phyloP scores from a whole-genome alignment of 2,329 filamentous ascomycete species.

The Aureobasidium namibiae region DNA sequence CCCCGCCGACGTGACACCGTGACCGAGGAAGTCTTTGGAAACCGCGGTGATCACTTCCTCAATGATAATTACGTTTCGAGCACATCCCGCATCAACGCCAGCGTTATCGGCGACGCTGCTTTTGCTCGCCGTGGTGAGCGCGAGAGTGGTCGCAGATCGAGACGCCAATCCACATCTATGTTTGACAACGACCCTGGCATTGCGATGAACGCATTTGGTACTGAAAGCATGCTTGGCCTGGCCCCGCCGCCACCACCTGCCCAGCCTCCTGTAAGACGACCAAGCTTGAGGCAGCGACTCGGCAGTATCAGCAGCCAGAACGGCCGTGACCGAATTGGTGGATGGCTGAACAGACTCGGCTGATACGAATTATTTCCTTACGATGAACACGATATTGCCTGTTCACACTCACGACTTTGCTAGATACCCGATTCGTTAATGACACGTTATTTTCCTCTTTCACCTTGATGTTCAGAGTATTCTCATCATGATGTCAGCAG shows the following conservation, averaged over 20 bases:
- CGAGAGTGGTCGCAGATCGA: slow-evolving; percentile 20
- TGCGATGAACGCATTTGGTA: slow-evolving; percentile 26
- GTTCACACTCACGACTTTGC: neutral
- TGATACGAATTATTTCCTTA: neutral
- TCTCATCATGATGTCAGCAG: neutral
- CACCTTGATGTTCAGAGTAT: neutral
- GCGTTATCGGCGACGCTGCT: slow-evolving; percentile 25
- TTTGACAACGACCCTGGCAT: slow-evolving; percentile 21
- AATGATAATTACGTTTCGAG: slow-evolving; percentile 48
- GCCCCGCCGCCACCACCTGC: neutral
- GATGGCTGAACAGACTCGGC: slow-evolving; percentile 5
- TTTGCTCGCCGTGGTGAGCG: slow-evolving; percentile 26
- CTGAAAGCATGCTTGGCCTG: slow-evolving; percentile 26
- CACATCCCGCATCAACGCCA: slow-evolving; percentile 20
- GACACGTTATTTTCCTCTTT: neutral
- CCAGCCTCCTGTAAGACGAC: neutral
- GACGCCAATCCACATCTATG: slow-evolving; percentile 16
- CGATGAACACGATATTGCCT: neutral
- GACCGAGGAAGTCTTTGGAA: slow-evolving; percentile 31
- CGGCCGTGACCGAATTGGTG: slow-evolving; percentile 1
- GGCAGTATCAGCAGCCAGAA: slow-evolving; percentile 5
- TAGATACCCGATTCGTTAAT: neutral
- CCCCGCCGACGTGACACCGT: slow-evolving; percentile 29
- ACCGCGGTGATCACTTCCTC: slow-evolving; percentile 50
- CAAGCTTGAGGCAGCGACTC: neutral